These are phyloP conservation scores for Mrakia blollopis DNA, from an alignment of 768 basidiomycete genomes.

Conservation along the genomic window DNA sequence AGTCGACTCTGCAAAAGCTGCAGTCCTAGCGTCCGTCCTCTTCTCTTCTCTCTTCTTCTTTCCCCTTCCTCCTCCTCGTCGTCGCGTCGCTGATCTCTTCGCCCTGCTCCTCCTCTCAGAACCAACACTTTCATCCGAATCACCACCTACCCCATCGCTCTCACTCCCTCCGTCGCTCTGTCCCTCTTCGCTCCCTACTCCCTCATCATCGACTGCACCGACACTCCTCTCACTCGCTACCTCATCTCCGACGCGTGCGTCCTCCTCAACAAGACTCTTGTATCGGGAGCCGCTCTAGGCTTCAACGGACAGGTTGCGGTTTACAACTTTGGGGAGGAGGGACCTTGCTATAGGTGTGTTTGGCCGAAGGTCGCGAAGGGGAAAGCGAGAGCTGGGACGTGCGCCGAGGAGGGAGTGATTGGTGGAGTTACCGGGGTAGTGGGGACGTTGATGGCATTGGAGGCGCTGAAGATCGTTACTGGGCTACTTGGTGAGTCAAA, in stretches of 20 bases:
- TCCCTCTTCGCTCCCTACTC: conserved; percentile 59
- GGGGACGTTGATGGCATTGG: conserved; percentile 81
- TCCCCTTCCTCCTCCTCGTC: not conserved
- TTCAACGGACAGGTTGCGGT: conserved; percentile 46
- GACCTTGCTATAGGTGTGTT: conserved; percentile 91
- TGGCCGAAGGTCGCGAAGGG: conserved; percentile 62
- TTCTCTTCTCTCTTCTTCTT: not conserved
- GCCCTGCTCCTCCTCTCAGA: conserved; percentile 47
- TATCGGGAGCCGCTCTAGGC: conserved; percentile 80
- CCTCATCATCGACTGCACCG: conserved; percentile 87
- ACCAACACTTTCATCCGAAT: conserved; percentile 67
- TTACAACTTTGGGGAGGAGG: conserved; percentile 56
- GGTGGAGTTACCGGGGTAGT: conserved; percentile 86
- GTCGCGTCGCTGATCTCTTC: not conserved
- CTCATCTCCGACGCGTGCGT: conserved; percentile 83
- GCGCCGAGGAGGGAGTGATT: conserved; percentile 82
- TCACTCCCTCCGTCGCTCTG: conserved; percentile 55
- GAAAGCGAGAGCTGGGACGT: conserved; percentile 54
- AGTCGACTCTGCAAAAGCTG: conserved; percentile 69
- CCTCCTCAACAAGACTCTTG: conserved; percentile 67
- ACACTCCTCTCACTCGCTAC: conserved; percentile 87
- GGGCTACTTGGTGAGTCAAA: conserved; percentile 52
- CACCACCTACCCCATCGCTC: conserved; percentile 53
- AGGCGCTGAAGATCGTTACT: conserved; percentile 72
- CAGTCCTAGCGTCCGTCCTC: conserved; percentile 57